phyloP scores from a whole-genome alignment of 2,329 filamentous ascomycete species.

The Lecanicillium sp. region DNA sequence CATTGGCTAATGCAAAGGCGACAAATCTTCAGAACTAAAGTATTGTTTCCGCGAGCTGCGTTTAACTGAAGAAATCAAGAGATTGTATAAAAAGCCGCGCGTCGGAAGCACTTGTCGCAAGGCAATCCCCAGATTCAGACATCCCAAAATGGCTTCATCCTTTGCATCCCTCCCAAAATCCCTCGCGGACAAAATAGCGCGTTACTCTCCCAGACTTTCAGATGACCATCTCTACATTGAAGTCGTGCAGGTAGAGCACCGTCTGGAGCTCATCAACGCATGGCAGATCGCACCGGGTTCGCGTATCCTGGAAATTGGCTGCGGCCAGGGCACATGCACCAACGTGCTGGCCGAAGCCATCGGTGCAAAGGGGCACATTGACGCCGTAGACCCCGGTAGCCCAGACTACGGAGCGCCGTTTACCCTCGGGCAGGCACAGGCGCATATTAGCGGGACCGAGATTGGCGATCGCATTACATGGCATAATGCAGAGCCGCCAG shows the following conservation, averaged over 20 bases:
- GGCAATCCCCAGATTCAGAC: not conserved
- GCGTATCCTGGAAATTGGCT: constrained; percentile 47
- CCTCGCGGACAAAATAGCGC: constrained; percentile 4
- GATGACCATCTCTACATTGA: constrained; percentile 11
- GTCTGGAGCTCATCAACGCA: constrained; percentile 23
- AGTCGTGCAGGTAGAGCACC: constrained; percentile 23
- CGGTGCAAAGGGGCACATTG: constrained; percentile 33
- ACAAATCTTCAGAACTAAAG: too few species aligned
- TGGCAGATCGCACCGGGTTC: constrained; percentile 29
- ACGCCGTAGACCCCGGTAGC: constrained; percentile 43
- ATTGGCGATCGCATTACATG: constrained; percentile 36
- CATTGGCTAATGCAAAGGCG: too few species aligned
- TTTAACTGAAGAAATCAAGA: too few species aligned
- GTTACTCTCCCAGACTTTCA: constrained; percentile 5
- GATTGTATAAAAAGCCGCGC: too few species aligned
- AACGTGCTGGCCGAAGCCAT: constrained; percentile 41
- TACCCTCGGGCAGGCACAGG: constrained; percentile 40
- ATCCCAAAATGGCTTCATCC: constrained; percentile 3
- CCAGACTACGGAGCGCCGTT: constrained; percentile 41
- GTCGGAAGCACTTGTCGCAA: too few species aligned
- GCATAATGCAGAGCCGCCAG: constrained; percentile 26
- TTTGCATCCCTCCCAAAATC: constrained; percentile 6
- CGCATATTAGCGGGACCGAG: constrained; percentile 28
- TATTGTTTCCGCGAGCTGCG: too few species aligned
- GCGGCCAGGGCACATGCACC: constrained; percentile 51